Percentiles rank a stretch among this genome's conserved stretches.
phyloP scores from a whole-genome alignment of 2,329 filamentous ascomycete species.

The Venturia aucupariae region DNA sequence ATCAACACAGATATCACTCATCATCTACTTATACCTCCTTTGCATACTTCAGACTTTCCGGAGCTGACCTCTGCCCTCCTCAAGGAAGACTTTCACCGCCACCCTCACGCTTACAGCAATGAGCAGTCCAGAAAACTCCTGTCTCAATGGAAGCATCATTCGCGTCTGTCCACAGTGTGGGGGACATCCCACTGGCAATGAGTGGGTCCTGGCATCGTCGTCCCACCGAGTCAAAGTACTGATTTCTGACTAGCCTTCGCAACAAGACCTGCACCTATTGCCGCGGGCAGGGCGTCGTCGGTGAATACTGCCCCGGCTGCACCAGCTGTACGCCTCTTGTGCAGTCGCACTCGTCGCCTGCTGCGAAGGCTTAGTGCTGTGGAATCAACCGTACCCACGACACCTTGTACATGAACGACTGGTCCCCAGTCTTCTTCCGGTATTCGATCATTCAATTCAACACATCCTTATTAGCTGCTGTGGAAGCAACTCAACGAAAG shows the following conservation, averaged over 20 bases:
- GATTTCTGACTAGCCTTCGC: neutral
- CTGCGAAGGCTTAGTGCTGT: neutral
- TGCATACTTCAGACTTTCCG: neutral
- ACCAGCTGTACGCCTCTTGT: neutral
- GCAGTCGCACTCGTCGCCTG: neutral
- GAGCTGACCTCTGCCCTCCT: neutral
- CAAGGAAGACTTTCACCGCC: neutral
- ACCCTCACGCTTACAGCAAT: neutral
- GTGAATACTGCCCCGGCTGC: neutral
- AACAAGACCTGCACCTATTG: neutral
- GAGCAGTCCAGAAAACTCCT: neutral
- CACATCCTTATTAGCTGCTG: neutral
- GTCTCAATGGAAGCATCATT: neutral
- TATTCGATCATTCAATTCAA: neutral
- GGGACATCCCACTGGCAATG: neutral
- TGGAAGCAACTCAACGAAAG: neutral
- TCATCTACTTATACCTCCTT: neutral
- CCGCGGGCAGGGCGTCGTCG: neutral
- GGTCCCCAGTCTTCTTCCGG: neutral
- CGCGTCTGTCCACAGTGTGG: neutral
- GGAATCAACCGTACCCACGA: neutral
- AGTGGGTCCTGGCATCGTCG: neutral
- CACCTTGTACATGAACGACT: neutral
- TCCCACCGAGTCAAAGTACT: neutral
- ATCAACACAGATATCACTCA: neutral